phyloP scores from a whole-genome alignment of 148 eudicot species.

The Suaeda aralocaspica region DNA sequence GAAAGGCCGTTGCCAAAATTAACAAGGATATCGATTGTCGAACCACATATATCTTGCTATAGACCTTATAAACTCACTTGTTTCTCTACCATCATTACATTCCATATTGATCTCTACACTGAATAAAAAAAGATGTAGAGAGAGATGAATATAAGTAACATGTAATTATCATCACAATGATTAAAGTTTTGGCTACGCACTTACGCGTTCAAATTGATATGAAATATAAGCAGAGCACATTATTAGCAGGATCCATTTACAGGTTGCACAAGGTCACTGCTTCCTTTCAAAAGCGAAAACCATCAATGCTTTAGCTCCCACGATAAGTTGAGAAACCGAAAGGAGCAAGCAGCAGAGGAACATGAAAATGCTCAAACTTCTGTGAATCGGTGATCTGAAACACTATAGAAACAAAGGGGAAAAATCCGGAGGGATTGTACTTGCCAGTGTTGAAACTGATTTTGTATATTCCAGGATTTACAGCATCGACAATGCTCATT shows the following conservation, averaged over 20 bases:
- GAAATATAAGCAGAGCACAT: neutral
- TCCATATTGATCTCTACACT: too few species aligned
- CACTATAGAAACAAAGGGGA: slow-evolving; percentile 75
- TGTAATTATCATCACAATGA: too few species aligned
- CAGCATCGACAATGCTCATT: slow-evolving; percentile 61
- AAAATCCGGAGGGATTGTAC: slow-evolving; percentile 67
- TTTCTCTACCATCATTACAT: too few species aligned
- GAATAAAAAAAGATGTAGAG: too few species aligned
- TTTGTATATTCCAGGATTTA: slow-evolving; percentile 62
- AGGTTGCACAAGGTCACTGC: neutral
- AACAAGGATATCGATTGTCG: too few species aligned
- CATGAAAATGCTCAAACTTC: slow-evolving; percentile 89
- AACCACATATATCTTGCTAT: too few species aligned
- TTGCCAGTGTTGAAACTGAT: slow-evolving; percentile 82
- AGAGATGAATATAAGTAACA: too few species aligned
- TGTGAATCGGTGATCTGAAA: slow-evolving; percentile 80
- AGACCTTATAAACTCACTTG: too few species aligned
- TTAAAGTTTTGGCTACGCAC: too few species aligned
- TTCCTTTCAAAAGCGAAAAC: neutral
- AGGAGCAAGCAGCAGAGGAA: slow-evolving; percentile 84
- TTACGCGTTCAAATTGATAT: neutral
- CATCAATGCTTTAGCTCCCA: slow-evolving; percentile 47
- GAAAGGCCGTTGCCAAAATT: too few species aligned
- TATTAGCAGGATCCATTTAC: neutral
- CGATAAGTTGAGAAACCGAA: slow-evolving; percentile 88